Base-by-base conservation (phyloP, 495 filamentous ascomycete genomes). In the Penicillium paxilli region DNA sequence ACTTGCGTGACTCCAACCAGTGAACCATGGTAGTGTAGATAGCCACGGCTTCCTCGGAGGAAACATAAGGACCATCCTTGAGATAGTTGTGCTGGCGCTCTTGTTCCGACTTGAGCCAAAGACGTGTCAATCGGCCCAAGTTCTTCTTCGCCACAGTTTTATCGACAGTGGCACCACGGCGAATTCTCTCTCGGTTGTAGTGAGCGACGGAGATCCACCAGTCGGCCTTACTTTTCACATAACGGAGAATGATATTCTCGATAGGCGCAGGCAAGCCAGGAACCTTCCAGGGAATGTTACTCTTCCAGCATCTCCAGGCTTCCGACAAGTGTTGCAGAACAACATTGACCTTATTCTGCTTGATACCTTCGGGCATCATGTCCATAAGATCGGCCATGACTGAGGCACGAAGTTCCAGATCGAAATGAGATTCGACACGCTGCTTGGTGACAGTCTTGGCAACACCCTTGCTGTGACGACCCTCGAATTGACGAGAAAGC, bases 71-170 rank as follows among this genome's bases (percentile, higher is more conserved):
- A 4, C 95, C 95, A 63, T 99, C 95, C 74, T 99, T 99, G 85
- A 98, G 89, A 67, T 99, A 98, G 67, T 99, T 99, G 75, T 99
- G 95, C 67, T 99, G 95, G 41, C 95, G 78, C 65, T 99, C 95
- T 70, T 99, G 95, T 73, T 99, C 95, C 5, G 95, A 88, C 80
- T 99, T 99, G 57, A 99, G 82, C 95, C 95, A 99, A 26, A 99
- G 70, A 48, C 94, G 83, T 8, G 94, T 99, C 50, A 99, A 80
- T 54, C 94, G 89, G 52, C 94, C 94, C 56, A 99, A 76, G 60
- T 99, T 99, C 83, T 99, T 99, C 83, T 98, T 99, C 25, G 94
- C 94, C 37, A 99, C 94, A 1, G 94, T 99, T 77, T 98, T 98
- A 67, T 98, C 94, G 9, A 98, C 94, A 0, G 94, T 98, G 2